Base-by-base conservation (phyloP, 1,284 basidiomycete species). In the Pseudozyma thailandica region DNA sequence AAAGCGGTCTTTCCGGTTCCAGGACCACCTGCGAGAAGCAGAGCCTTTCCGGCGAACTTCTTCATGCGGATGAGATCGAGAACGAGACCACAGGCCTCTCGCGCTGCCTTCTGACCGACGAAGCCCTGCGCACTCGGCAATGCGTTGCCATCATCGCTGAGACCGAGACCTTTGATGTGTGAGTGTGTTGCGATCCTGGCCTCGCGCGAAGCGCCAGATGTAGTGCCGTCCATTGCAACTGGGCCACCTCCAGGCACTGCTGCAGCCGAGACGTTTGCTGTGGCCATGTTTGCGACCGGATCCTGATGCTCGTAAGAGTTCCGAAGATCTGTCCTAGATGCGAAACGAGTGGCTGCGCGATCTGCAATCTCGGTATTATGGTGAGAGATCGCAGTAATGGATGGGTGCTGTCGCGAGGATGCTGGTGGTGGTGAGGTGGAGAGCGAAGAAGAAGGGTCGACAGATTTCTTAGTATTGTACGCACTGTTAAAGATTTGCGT, bases 1-100 rank as follows among this genome's bases (percentile, higher is more conserved):
- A 98, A 88, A 0, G 95, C 95, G 0, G 96, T 98, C 86, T 98
- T 94, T 16, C 93, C 93, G 3, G 93, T 95, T 12, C 93, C 92
- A 0, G 93, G 93, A 31, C 92, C 92, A 50, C 93, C 93, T 15
- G 91, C 93, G 33, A 95, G 88, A 16, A 95, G 84, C 33, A 95
- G 85, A 0, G 93, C 93, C 47, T 92, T 88, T 33, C 93, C 93
- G n/a, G 92, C 93, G 85, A 94, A 94, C 82, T 91, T 92, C 77
- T 91, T 89, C 69, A 90, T 90, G 82, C 93, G 92, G 77, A 94
- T 89, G 48, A 96, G 89, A 74, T 94, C 91, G n/a, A 94, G 90
- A 30, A 92, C 89, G 28, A 96, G 90, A 23, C 92, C 92, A 73
- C 93, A 94, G 26, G 92, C 93, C 88, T 98, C 95, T 74, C 96